phyloP scores from a whole-genome alignment of 73 alveolate genomes.

The Stentor coeruleus region DNA sequence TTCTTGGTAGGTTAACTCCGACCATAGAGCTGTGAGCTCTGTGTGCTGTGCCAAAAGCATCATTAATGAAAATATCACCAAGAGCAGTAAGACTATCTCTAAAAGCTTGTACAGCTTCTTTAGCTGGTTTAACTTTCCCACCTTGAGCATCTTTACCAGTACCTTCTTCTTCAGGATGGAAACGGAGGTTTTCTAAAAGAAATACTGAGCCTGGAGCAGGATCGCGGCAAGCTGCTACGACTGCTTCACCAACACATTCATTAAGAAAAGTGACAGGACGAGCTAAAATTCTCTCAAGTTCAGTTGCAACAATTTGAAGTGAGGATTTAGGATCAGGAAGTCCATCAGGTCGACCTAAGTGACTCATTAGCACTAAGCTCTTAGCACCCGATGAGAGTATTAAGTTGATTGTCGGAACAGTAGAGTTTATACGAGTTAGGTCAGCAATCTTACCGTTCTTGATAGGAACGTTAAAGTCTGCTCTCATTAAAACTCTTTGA shows the following conservation, averaged over 20 bases:
- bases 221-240: slow-evolving; percentile 57
- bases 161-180: slow-evolving; percentile 94
- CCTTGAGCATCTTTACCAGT: slow-evolving; percentile 70
- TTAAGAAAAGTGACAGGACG: slow-evolving; percentile 50
- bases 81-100: slow-evolving; percentile 64
- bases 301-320: slow-evolving; percentile 84
- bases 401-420: slow-evolving; percentile 85
- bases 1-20: slow-evolving; percentile 67
- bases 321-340: slow-evolving; percentile 72
- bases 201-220: slow-evolving; percentile 74
- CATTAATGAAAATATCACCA: slow-evolving; percentile 84
- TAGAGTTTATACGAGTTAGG: slow-evolving; percentile 72
- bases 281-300: slow-evolving; percentile 70
- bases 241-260: slow-evolving; percentile 81
- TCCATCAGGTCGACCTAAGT: slow-evolving; percentile 93
- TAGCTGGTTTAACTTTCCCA: slow-evolving; percentile 64
- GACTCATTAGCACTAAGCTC: slow-evolving; percentile 81
- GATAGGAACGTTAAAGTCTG: slow-evolving; percentile 94
- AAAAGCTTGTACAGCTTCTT: slow-evolving; percentile 59
- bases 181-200: slow-evolving; percentile 88
- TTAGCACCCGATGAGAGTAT: slow-evolving; percentile 81
- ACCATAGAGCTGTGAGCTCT: slow-evolving; percentile 96
- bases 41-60: slow-evolving; percentile 97
- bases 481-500: slow-evolving; percentile 86
- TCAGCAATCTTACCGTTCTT: slow-evolving; percentile 77